Evolutionary conservation across 768 basidiomycete species (phyloP).

Genomic region (Boletellus sp.): DNA sequence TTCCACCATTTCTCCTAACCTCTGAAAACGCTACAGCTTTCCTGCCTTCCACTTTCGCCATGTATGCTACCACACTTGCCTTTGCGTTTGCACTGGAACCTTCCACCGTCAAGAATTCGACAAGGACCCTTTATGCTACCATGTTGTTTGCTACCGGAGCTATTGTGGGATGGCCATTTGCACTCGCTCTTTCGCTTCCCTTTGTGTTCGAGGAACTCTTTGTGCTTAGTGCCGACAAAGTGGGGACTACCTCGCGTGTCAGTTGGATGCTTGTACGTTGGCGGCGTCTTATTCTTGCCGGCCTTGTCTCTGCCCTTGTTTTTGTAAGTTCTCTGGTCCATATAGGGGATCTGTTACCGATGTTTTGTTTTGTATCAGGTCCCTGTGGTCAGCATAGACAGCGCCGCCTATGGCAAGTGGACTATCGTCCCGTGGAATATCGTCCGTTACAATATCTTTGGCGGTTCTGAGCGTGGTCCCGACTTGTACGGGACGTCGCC

Average conservation of each 20-base stretch:
- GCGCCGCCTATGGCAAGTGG: conserved; percentile 76
- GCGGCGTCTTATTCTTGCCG: conserved; percentile 52
- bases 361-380: conserved; percentile 47
- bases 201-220: conserved; percentile 90
- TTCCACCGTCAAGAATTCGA: conserved; percentile 47
- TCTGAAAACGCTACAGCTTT: conserved; percentile 56
- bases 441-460: conserved; percentile 88
- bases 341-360: neutral
- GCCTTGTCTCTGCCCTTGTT: conserved; percentile 53
- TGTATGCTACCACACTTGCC: conserved; percentile 84
- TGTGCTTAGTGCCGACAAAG: conserved; percentile 64
- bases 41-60: conserved; percentile 91
- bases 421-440: conserved; percentile 91
- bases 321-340: conserved; percentile 44
- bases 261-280: conserved; percentile 64
- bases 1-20: neutral
- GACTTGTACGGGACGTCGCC: conserved; percentile 91
- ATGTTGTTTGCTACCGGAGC: conserved; percentile 74
- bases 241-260: conserved; percentile 40
- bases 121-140: conserved; percentile 62
- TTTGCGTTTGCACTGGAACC: conserved; percentile 65
- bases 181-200: conserved; percentile 81
- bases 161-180: conserved; percentile 95
- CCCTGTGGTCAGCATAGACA: conserved; percentile 82
- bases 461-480: conserved; percentile 75